phyloP scores from a whole-genome alignment of 495 filamentous ascomycete genomes.

The Platismatia glauca region DNA sequence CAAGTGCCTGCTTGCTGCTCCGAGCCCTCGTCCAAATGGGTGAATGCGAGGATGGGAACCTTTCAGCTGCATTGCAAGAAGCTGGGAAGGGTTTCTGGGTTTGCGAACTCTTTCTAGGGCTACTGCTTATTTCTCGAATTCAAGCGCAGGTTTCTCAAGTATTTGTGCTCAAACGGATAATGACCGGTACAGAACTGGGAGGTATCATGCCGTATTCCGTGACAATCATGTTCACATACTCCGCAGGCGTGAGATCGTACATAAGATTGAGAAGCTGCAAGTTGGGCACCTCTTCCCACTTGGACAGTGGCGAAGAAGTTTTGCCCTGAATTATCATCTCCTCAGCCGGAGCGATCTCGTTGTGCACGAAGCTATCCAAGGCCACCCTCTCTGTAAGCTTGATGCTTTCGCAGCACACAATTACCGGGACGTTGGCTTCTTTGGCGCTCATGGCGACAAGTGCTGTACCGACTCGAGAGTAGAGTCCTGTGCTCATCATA shows the following conservation, averaged over 20 bases:
- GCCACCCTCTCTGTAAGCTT: constrained; percentile 91
- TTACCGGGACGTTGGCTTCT: constrained; percentile 61
- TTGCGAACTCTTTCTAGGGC: not conserved
- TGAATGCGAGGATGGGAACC: not conserved
- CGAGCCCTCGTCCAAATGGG: not conserved
- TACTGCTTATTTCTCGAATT: not conserved
- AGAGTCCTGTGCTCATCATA: constrained; percentile 86
- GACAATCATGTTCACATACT: constrained; percentile 78
- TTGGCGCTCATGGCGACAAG: constrained; percentile 81
- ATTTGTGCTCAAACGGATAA: constrained; percentile 43
- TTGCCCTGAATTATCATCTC: constrained; percentile 44
- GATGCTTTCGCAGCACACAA: constrained; percentile 87
- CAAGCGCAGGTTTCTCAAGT: constrained; percentile 13
- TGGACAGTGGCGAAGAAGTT: constrained; percentile 36
- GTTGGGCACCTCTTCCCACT: constrained; percentile 54
- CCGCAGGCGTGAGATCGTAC: constrained; percentile 90
- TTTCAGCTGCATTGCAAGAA: not conserved
- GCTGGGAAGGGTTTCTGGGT: not conserved
- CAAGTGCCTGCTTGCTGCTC: not conserved
- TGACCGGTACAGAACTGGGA: constrained; percentile 67
- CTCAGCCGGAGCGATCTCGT: constrained; percentile 73
- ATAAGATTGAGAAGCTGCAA: constrained; percentile 73
- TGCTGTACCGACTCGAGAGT: constrained; percentile 79
- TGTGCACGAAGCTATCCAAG: constrained; percentile 82
- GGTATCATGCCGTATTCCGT: constrained; percentile 86